Evolutionary conservation across 768 basidiomycete genomes (phyloP), one percentile per base, ranked within the genome.

Genomic region (Chlorophyllum brunneum): DNA sequence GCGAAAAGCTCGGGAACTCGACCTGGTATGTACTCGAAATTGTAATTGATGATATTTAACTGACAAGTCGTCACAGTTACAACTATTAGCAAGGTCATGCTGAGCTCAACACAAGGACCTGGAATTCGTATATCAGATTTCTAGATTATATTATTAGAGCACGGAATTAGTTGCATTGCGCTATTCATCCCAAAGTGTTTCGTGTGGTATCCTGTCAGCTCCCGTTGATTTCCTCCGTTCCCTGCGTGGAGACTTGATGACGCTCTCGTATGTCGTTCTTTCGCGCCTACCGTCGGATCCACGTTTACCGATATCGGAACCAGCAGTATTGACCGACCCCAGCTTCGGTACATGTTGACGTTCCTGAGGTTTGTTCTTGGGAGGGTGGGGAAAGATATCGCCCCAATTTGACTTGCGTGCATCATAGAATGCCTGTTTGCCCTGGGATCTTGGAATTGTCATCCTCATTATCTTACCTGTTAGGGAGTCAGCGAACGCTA

Each of bases 361-460:
- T 56, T 84, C 80, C 51, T 88, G 81, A 0, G 88, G 83, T 5
- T 74, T 62, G 62, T 88, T 91, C 68, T 93, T 94, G 4, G 93
- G 82, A 15, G 74, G 68, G 63, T 98, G 95, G 18, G 97, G 97
- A 69, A 98, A 98, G 20, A 92, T 74, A 65, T 98, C 97, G 16
- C 97, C 97, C 95, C 95, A 98, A 8, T 68, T 70, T 0, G 90
- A 85, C 70, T 98, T 98, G 30, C 95, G 84, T 2, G 95, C 94
- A 65, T 98, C 97, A 63, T 98, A 93, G 64, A 83, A 99, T 0
- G 82, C 78, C 61, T 98, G 94, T 66, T 92, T 95, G n/a, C 94
- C 94, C 70, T 95, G 94, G 2, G 92, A 95, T 59, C 83, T 93
- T 0, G 95, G 90, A 33, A 95, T 84, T 4, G 88, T 95, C 67